Percentiles rank a stretch among this genome's conserved stretches.
phyloP scores from a whole-genome alignment of 371 early-diverging fungal genomes.

The Amoeboaphelidium occidentale region DNA sequence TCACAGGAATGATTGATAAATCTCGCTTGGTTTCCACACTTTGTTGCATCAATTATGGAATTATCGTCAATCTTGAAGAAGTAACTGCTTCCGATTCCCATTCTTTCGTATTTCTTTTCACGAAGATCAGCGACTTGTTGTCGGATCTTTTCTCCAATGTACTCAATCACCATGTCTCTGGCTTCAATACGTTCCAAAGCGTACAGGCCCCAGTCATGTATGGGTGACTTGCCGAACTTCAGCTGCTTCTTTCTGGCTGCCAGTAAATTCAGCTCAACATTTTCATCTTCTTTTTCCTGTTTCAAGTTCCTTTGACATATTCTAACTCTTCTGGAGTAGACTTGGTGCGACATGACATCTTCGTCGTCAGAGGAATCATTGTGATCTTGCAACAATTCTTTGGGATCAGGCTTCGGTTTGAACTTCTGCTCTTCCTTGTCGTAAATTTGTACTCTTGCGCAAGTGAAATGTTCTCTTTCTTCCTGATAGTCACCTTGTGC shows the following conservation, averaged over 20 bases:
- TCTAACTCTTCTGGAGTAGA: no score
- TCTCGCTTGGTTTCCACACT: slow-evolving; percentile 7
- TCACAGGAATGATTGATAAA: slow-evolving; percentile 12
- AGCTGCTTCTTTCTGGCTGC: slow-evolving; percentile 1
- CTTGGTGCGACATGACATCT: no score
- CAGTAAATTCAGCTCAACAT: no score
- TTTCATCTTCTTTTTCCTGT: no score
- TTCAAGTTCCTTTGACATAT: no score
- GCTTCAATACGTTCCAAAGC: neutral
- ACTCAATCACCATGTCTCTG: slow-evolving; percentile 5
- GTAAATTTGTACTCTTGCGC: no score
- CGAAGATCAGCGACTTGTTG: slow-evolving; percentile 5
- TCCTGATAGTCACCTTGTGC: no score
- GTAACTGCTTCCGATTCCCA: slow-evolving; percentile 5
- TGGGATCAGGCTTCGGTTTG: no score
- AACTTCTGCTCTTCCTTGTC: no score
- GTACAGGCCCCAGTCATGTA: slow-evolving; percentile 1
- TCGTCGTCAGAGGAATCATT: no score
- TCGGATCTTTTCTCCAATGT: slow-evolving; percentile 7
- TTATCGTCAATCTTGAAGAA: slow-evolving; percentile 8
- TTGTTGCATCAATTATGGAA: slow-evolving; percentile 9
- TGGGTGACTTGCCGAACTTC: neutral
- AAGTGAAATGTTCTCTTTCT: no score
- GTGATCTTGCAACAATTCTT: no score
- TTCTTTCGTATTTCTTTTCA: slow-evolving; percentile 5